These are phyloP conservation scores for Leccinum fallax DNA, from an alignment of 1,284 basidiomycete species.

Conservation along the genomic window DNA sequence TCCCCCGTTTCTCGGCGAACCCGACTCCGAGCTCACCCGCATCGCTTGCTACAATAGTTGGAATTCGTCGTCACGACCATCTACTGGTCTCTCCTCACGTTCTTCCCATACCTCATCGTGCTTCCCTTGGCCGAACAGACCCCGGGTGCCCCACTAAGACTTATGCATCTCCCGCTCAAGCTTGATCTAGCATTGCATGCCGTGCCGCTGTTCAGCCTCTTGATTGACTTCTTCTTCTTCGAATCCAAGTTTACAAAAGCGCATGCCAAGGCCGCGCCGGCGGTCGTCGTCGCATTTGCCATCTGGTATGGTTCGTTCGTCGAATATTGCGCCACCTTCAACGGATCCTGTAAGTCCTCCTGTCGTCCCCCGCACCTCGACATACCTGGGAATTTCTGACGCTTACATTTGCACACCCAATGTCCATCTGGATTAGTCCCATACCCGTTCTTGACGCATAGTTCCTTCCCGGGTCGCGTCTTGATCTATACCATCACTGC, in stretches of 20 bases:
- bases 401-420: neutral
- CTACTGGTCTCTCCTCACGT: conserved; percentile 67
- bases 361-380: neutral
- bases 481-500: conserved; percentile 61
- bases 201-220: conserved; percentile 58
- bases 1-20: neutral
- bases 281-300: conserved; percentile 46
- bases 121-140: conserved; percentile 34
- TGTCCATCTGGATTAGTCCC: conserved; percentile 52
- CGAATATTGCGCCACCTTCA: conserved; percentile 66
- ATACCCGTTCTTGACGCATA: conserved; percentile 78
- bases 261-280: conserved; percentile 49
- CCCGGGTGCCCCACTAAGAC: conserved; percentile 26
- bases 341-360: conserved; percentile 60
- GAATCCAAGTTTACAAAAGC: conserved; percentile 60
- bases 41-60: conserved; percentile 42
- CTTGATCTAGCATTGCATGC: conserved; percentile 73
- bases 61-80: conserved; percentile 69
- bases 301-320: conserved; percentile 65
- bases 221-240: conserved; percentile 72
- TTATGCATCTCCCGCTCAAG: conserved; percentile 53
- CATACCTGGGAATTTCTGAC: conserved; percentile 9
- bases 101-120: conserved; percentile 58
- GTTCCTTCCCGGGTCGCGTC: conserved; percentile 52
- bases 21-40: conserved; percentile 1